Evolutionary conservation across 352 stramenopile genomes (phyloP).

Genomic region (Globisporangium lucens): DNA sequence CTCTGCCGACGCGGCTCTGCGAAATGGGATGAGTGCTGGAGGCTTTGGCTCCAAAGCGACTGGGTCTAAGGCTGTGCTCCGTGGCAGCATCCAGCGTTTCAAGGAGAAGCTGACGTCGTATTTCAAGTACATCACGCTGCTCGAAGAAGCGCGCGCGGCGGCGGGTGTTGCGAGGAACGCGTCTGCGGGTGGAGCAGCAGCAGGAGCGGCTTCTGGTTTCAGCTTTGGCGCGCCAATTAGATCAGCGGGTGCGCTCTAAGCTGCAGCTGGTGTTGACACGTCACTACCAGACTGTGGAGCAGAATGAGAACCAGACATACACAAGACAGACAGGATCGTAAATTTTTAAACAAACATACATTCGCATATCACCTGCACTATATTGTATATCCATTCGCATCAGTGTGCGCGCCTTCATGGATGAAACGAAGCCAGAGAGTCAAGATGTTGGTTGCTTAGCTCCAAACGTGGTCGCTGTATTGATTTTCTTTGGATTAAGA

Average conservation of each 20-base stretch:
- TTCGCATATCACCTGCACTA: neutral
- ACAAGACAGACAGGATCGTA: neutral
- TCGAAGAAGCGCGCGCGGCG: slow-evolving; percentile 56
- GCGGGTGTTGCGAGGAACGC: slow-evolving; percentile 35
- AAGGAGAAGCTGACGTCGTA: slow-evolving; percentile 45
- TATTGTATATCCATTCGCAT: neutral
- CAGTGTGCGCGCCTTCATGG: neutral
- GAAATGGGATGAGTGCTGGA: slow-evolving; percentile 9
- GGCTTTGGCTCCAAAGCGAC: neutral
- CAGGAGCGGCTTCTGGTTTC: neutral
- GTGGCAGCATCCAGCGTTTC: slow-evolving; percentile 31
- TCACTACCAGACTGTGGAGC: neutral
- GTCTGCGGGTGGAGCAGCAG: slow-evolving; percentile 7
- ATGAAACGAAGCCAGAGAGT: neutral
- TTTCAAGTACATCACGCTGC: slow-evolving; percentile 41
- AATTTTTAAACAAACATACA: neutral
- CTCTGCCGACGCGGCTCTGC: slow-evolving; percentile 36
- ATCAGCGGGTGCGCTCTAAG: slow-evolving; percentile 6
- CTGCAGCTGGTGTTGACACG: neutral
- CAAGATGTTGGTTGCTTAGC: neutral
- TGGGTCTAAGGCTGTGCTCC: slow-evolving; percentile 19
- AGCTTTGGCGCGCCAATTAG: slow-evolving; percentile 14
- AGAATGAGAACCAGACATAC: neutral
- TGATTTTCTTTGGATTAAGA: neutral
- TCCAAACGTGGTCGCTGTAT: neutral